Base-by-base conservation (phyloP, 768 basidiomycete genomes). In the Lentinula raphanica region DNA sequence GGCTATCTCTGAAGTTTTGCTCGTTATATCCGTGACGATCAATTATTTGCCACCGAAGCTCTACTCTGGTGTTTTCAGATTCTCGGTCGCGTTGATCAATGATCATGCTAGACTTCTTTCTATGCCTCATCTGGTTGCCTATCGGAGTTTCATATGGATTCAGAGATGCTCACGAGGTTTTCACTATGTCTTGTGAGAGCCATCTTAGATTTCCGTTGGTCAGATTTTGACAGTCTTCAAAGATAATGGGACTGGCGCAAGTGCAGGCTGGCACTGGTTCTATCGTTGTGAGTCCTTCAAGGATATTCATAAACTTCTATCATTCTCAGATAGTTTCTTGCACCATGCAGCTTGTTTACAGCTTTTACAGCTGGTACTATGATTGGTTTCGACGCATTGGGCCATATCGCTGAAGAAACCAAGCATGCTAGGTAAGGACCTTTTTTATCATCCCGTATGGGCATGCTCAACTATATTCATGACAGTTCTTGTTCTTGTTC, bases 91-190 rank as follows among this genome's bases (percentile, higher is more conserved):
- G 15, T 67, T 95, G 48, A 87, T n/a, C n/a, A n/a, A n/a, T n/a
- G n/a, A n/a, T 94, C 69, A 84, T 91, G 78, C 71, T 94, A 50
- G 94, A 96, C 74, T 94, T 94, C 71, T 76, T 93, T 67, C 81
- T 95, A 19, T 92, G 90, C 68, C 68, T 92, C 50, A 90, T 94
- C 63, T 96, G 94, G 94, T 81, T 97, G 38, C 94, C 94, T 0
- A 91, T 97, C 53, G 92, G 91, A 0, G 94, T 93, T 3, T 87
- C 86, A 4, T 97, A 95, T 62, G 94, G 94, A 9, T 93, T 97
- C 73, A 83, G 92, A 46, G 80, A 84, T 13, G 88, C 90, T 0
- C 81, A 84, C 36, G 92, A 93, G 32, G 93, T 92, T 9, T 94
- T 96, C 64, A 90, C 87, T 2, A 76, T 80, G 76, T 88, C 84